phyloP scores from a whole-genome alignment of 768 basidiomycete genomes.

The Suillus americanus region DNA sequence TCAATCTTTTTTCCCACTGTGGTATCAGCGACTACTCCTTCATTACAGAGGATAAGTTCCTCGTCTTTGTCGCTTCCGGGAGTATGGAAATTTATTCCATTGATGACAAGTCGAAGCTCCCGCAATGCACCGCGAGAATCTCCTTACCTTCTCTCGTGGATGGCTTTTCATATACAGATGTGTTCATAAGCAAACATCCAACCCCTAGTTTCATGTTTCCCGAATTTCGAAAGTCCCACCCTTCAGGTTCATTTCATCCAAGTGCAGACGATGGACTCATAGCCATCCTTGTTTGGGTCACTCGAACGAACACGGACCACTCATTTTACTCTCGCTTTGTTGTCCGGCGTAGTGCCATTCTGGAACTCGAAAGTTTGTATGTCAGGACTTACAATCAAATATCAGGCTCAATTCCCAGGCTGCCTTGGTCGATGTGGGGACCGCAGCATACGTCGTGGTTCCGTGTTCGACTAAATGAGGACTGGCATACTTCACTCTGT shows the following conservation, averaged over 20 bases:
- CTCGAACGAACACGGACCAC: conserved; percentile 32
- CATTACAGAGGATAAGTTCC: conserved; percentile 43
- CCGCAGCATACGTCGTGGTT: conserved; percentile 55
- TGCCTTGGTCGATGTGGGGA: conserved; percentile 54
- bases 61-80: conserved; percentile 47
- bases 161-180: conserved; percentile 52
- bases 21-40: conserved; percentile 58
- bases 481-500: conserved; percentile 57
- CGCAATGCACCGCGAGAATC: conserved; percentile 38
- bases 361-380: conserved; percentile 15
- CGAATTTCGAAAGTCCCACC: conserved; percentile 1
- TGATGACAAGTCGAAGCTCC: conserved; percentile 25
- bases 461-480: conserved; percentile 45
- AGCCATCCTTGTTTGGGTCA: conserved; percentile 48
- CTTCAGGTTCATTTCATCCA: conserved; percentile 37
- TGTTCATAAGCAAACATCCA: conserved; percentile 30
- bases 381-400: background rate
- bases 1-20: conserved; percentile 37
- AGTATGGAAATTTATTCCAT: conserved; percentile 52
- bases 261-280: conserved; percentile 49
- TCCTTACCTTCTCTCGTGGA: conserved; percentile 43
- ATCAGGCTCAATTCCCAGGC: background rate
- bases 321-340: conserved; percentile 52
- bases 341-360: conserved; percentile 43
- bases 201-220: background rate